Base-by-base conservation (phyloP, 225 moss, liverwort and hornwort species). In the Ulota crispa region DNA sequence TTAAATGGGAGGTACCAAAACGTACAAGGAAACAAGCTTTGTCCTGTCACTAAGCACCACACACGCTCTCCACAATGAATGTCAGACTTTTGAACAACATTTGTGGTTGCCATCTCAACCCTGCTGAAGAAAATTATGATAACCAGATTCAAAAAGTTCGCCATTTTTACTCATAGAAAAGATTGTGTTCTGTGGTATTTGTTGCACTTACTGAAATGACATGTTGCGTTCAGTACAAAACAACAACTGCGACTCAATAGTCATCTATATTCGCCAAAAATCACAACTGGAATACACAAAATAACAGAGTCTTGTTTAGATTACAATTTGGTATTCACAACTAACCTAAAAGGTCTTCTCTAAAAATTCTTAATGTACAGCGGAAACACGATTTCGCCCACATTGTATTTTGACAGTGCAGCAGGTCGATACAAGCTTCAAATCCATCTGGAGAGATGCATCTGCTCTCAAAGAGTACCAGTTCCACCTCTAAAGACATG, bases 301-400 rank as follows among this genome's bases (percentile, higher is more conserved):
- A 81, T 52, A 81, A 41, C 10, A 36, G 64, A 63, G 72, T 69
- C 24, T 12, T 61, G 27, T 41, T 63, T 64, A 21, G 18, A 81
- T 78, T 70, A 75, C 31, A 70, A 81, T 81, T 69, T 39, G 63
- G 20, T 84, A 84, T 84, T 75, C 52, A 87, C 87, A 87, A n/a
- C 5, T 81, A 59, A 31, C 39, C 20, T 59, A 59, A 69, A 31
- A 73, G 24, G 69, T 26, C 73, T 72, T 73, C 45, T 26, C 2
- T 84, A 81, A 84, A 78, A 56, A 64, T 73, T 53, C 69, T 30
- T 20, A 50, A 64, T 65, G 60, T 84, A 87, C 87, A 87, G 20
- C 78, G 39, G 41, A 65, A 37, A 77, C 30, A 56, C 53, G 24
- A 76, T 30, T 16, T 61, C 26, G 61, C 45, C 45, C 30, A 52